These are phyloP conservation scores for Fusarium zealandicum DNA, from an alignment of 2,329 filamentous ascomycete genomes.

Conservation along the genomic window DNA sequence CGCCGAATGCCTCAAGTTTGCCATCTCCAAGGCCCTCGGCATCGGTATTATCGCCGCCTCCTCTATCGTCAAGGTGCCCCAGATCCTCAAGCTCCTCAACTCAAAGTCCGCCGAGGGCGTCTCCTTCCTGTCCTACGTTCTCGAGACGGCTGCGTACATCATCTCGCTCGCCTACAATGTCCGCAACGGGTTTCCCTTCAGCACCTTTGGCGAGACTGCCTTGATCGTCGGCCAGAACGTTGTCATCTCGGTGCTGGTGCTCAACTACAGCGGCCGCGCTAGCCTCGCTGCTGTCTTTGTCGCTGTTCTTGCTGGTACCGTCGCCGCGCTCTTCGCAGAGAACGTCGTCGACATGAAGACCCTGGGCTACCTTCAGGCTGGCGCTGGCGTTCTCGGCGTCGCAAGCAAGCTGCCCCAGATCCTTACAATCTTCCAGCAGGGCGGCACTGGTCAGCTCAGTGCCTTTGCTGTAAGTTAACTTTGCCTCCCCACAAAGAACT, in stretches of 20 bases:
- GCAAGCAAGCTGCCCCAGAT: slow-evolving; percentile 97
- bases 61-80: slow-evolving; percentile 93
- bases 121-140: slow-evolving; percentile 87
- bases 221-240: slow-evolving; percentile 93
- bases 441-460: slow-evolving; percentile 92
- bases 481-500: rapidly evolving
- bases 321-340: slow-evolving; percentile 74
- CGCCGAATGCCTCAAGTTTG: slow-evolving; percentile 83
- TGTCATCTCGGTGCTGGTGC: slow-evolving; percentile 83
- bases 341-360: slow-evolving; percentile 69
- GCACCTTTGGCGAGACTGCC: slow-evolving; percentile 94
- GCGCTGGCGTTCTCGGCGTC: slow-evolving; percentile 81
- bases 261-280: slow-evolving; percentile 78
- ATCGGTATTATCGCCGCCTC: slow-evolving; percentile 92
- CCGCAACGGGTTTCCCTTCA: slow-evolving; percentile 91
- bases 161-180: slow-evolving; percentile 93
- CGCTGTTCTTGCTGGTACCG: slow-evolving; percentile 73
- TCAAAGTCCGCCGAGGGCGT: slow-evolving; percentile 84
- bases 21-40: slow-evolving; percentile 89
- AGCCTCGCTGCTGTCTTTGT: slow-evolving; percentile 78
- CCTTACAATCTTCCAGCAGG: slow-evolving; percentile 80
- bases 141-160: slow-evolving; percentile 88
- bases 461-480: slow-evolving; percentile 82
- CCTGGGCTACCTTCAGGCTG: slow-evolving; percentile 80
- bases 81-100: slow-evolving; percentile 89